Evolutionary conservation across 2,329 filamentous ascomycete genomes (phyloP).

Genomic region (Neofusicoccum umdonicola): DNA sequence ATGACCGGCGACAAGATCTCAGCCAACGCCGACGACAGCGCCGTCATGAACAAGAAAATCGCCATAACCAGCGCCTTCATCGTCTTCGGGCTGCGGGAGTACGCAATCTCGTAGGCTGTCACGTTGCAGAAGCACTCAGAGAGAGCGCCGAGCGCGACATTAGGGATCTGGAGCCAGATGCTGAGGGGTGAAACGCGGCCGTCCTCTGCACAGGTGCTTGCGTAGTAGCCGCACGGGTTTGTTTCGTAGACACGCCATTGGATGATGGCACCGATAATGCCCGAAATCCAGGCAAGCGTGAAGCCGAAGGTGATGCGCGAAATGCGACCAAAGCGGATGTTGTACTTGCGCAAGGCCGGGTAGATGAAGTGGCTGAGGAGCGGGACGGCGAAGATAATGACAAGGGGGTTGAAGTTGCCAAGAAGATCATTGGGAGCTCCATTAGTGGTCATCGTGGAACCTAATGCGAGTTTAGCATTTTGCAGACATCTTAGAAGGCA

Average conservation of each 20-base stretch:
- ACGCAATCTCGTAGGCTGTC: conserved; percentile 47
- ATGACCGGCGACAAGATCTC: conserved; percentile 13
- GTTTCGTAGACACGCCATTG: conserved; percentile 49
- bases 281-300: conserved; percentile 48
- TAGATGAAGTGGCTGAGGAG: conserved; percentile 51
- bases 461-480: background rate
- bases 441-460: conserved; percentile 42
- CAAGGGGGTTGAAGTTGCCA: conserved; percentile 51
- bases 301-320: conserved; percentile 54
- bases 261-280: conserved; percentile 39
- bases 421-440: conserved; percentile 53
- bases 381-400: conserved; percentile 48
- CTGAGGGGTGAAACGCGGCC: conserved; percentile 39
- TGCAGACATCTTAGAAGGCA: background rate
- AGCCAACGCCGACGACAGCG: conserved; percentile 11
- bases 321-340: conserved; percentile 49
- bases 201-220: conserved; percentile 35
- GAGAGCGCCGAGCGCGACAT: conserved; percentile 36
- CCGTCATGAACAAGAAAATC: conserved; percentile 39
- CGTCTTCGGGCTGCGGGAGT: conserved; percentile 41
- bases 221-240: conserved; percentile 44
- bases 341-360: conserved; percentile 41
- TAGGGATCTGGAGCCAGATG: conserved; percentile 46
- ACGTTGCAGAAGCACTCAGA: conserved; percentile 45
- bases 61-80: conserved; percentile 46